Conservation (phyloP, 257 asterid genomes). For the Scutellaria barbata region DNA sequence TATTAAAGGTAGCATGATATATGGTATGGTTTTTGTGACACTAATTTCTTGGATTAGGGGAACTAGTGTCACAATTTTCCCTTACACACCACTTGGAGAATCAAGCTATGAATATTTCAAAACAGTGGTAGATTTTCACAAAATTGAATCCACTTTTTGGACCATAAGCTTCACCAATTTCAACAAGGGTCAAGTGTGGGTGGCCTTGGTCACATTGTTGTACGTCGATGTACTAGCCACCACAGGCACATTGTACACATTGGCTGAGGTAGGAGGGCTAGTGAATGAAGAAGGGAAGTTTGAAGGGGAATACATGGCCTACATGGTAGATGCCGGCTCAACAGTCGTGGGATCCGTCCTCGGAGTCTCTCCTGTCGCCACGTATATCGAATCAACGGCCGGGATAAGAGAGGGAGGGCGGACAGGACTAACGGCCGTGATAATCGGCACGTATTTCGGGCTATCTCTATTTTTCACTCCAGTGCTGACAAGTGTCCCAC, state of each 20-base stretch:
- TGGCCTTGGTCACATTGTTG: slow-evolving; percentile 59
- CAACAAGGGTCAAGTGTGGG: slow-evolving; percentile 65
- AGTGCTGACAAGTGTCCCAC: slow-evolving; percentile 67
- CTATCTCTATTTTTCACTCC: slow-evolving; percentile 64
- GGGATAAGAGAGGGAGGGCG: slow-evolving; percentile 82
- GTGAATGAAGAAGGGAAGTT: slow-evolving; percentile 53
- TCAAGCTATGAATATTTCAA: slow-evolving; percentile 58
- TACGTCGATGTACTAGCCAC: slow-evolving; percentile 79
- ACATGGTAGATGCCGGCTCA: slow-evolving; percentile 82
- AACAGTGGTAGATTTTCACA: slow-evolving; percentile 61
- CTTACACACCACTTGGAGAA: slow-evolving; percentile 62
- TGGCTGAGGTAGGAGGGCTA: slow-evolving; percentile 74
- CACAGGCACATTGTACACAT: slow-evolving; percentile 69
- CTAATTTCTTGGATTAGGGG: slow-evolving; percentile 74
- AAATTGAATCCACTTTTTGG: slow-evolving; percentile 60
- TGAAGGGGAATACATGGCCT: slow-evolving; percentile 78
- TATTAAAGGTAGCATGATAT: slow-evolving; percentile 82
- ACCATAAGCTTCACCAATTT: slow-evolving; percentile 63
- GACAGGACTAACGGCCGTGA: slow-evolving; percentile 72
- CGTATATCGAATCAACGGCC: slow-evolving; percentile 70
- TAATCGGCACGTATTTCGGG: slow-evolving; percentile 65
- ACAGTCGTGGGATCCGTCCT: slow-evolving; percentile 69
- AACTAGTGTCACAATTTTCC: slow-evolving; percentile 63
- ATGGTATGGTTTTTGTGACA: slow-evolving; percentile 74
- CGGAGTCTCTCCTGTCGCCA: slow-evolving; percentile 74